Base-by-base conservation (phyloP, 352 stramenopile genomes). In the Blastocystis sp. region DNA sequence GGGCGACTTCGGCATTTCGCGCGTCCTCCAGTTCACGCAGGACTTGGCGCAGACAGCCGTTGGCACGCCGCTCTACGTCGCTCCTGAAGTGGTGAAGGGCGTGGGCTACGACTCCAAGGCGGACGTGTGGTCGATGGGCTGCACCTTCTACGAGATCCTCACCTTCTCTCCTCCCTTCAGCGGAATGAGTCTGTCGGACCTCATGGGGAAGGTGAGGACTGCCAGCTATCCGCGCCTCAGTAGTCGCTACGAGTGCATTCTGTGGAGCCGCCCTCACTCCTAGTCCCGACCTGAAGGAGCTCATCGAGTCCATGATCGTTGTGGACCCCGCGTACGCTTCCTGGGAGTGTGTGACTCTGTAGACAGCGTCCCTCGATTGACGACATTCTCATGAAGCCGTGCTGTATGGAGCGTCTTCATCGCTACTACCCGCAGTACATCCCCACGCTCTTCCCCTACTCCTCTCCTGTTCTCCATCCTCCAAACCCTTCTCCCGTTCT, bases 161-260 rank as follows among this genome's bases (percentile, higher is more conserved):
- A 96, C 96, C 94, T 93, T 98, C 16, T 93, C 94, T 1, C 97
- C 95, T 26, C 96, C 96, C 16, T 98, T 98, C 91, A 98, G 97
- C 82, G 95, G 94, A 0, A 91, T 98, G 29, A 96, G 96, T 65
- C 92, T 98, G 2, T 95, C 95, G 41, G 93, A 93, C 0, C 91
- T 98, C 19, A 98, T 98, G 81, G 91, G 97, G 88, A 98, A 98
- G 90, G 94, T 94, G 67, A 67, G 62, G 1, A 71, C 67, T 2
- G 92, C 90, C 31, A 90, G 91, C 12, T 94, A 90, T 71, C 78
- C 61, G n/a, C 63, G 81, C 2, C 41, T 93, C 55, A 37, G 29
- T 19, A 55, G 13, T 19, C 37, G 13, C 12, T 35, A 61, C 0
- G 67, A 78, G 67, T 78, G n/a, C 6, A 9, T n/a, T 35, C 2